These are phyloP conservation scores for Diaporthe caulivora DNA, from an alignment of 2,329 filamentous ascomycete species.

Conservation along the genomic window DNA sequence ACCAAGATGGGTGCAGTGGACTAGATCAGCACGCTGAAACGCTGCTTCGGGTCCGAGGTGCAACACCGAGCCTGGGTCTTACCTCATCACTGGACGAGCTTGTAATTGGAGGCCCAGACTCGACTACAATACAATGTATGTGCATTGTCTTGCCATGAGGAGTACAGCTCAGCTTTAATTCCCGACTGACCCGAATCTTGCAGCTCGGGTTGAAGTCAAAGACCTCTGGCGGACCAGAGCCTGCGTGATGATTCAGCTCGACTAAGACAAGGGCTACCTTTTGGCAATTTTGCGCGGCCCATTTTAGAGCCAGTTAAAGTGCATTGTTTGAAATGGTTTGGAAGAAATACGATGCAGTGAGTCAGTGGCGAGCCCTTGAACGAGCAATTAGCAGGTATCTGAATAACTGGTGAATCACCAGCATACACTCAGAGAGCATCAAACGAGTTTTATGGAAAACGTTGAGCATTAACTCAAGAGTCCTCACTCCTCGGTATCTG, in stretches of 20 bases:
- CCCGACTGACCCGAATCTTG: not conserved
- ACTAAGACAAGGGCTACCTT: not conserved
- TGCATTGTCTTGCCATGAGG: not conserved
- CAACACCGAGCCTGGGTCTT: too few species aligned
- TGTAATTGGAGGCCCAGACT: not conserved
- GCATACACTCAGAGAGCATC: too few species aligned
- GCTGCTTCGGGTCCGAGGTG: not conserved
- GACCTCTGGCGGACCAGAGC: not conserved
- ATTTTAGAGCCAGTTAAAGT: too few species aligned
- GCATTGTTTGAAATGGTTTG: too few species aligned
- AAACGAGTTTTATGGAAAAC: too few species aligned
- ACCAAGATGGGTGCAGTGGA: not conserved
- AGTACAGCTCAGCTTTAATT: not conserved
- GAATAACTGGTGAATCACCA: too few species aligned
- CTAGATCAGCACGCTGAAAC: slow-evolving; percentile 2
- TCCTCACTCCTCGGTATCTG: rapidly evolving
- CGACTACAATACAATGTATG: not conserved
- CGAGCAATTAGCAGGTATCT: too few species aligned
- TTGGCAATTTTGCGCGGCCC: not conserved
- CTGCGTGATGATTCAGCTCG: not conserved
- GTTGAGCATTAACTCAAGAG: not conserved
- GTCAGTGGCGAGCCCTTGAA: too few species aligned
- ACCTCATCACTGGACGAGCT: not conserved
- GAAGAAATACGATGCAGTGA: too few species aligned
- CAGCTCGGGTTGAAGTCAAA: not conserved